A percentile compares a stretch with the other conserved stretches of the same genome.
phyloP scores from a whole-genome alignment of 768 basidiomycete genomes.

The Phanerochaete sordida region DNA sequence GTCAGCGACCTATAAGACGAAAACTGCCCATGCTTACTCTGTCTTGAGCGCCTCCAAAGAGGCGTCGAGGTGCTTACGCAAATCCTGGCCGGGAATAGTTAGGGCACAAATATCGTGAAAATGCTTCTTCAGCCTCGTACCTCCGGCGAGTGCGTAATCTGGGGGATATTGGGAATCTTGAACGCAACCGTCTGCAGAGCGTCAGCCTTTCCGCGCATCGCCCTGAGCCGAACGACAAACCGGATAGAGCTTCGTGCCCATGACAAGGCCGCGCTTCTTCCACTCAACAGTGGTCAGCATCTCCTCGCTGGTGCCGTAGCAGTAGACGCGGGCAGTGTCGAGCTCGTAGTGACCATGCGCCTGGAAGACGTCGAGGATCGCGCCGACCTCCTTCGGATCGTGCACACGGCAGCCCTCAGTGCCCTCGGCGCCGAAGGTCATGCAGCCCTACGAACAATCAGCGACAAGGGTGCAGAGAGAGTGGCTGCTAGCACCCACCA shows the following conservation, averaged over 20 bases:
- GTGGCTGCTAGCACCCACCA: slow-evolving; percentile 31
- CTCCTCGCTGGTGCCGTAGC: slow-evolving; percentile 30
- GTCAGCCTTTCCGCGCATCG: neutral
- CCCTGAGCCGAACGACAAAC: neutral
- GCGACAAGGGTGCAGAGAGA: neutral
- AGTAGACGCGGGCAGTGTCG: slow-evolving; percentile 26
- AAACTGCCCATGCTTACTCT: slow-evolving; percentile 31
- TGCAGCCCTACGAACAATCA: slow-evolving; percentile 33
- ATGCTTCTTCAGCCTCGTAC: neutral
- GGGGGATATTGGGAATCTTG: neutral
- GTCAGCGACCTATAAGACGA: slow-evolving; percentile 7
- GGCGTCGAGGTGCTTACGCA: slow-evolving; percentile 31
- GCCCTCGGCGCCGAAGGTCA: slow-evolving; percentile 51
- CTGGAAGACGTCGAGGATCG: slow-evolving; percentile 51
- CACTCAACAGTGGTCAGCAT: slow-evolving; percentile 47
- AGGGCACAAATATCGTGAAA: neutral
- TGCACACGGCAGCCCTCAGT: slow-evolving; percentile 48
- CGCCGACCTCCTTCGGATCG: slow-evolving; percentile 43
- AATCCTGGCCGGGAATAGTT: slow-evolving; percentile 16
- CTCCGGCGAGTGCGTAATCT: neutral
- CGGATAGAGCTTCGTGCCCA: slow-evolving; percentile 56
- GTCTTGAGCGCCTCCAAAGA: slow-evolving; percentile 44
- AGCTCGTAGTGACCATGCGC: slow-evolving; percentile 51
- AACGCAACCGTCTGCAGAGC: neutral
- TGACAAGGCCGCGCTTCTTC: slow-evolving; percentile 45